phyloP scores from a whole-genome alignment of 2,329 filamentous ascomycete genomes.

The Eutypa lata region DNA sequence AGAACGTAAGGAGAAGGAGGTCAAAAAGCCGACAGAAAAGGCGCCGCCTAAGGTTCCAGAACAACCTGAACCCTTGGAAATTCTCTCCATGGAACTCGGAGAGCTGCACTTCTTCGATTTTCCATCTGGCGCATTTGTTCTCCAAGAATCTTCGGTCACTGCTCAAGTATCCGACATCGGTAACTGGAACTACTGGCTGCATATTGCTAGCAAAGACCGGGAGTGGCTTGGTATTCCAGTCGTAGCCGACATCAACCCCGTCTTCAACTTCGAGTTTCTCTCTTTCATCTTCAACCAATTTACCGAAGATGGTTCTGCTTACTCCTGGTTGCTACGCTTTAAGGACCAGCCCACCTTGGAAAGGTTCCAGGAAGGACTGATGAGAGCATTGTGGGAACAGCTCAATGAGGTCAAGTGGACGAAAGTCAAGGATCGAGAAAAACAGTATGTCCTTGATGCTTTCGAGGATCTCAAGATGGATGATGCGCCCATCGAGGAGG shows the following conservation, averaged over 20 bases:
- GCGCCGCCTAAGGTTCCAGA: slow-evolving; percentile 55
- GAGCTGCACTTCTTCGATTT: slow-evolving; percentile 96
- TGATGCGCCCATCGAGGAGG: slow-evolving; percentile 59
- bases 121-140: slow-evolving; percentile 76
- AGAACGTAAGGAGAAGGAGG: slow-evolving; percentile 26
- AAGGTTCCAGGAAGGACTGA: slow-evolving; percentile 86
- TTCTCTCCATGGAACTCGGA: slow-evolving; percentile 70
- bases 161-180: slow-evolving; percentile 84
- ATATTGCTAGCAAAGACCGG: slow-evolving; percentile 71
- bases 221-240: slow-evolving; percentile 87
- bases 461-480: slow-evolving; percentile 95
- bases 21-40: slow-evolving; percentile 15
- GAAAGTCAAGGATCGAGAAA: slow-evolving; percentile 87
- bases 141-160: slow-evolving; percentile 71
- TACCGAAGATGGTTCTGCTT: slow-evolving; percentile 79
- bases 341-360: slow-evolving; percentile 78
- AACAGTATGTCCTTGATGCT: slow-evolving; percentile 90
- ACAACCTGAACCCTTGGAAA: slow-evolving; percentile 67
- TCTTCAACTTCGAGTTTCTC: slow-evolving; percentile 98
- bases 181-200: slow-evolving; percentile 93
- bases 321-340: slow-evolving; percentile 94
- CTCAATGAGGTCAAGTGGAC: slow-evolving; percentile 91
- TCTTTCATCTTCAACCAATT: slow-evolving; percentile 99
- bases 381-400: slow-evolving; percentile 96
- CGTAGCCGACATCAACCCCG: slow-evolving; percentile 88